phyloP scores from a whole-genome alignment of 2,329 filamentous ascomycete species.

The Trichocomaceae sp. region DNA sequence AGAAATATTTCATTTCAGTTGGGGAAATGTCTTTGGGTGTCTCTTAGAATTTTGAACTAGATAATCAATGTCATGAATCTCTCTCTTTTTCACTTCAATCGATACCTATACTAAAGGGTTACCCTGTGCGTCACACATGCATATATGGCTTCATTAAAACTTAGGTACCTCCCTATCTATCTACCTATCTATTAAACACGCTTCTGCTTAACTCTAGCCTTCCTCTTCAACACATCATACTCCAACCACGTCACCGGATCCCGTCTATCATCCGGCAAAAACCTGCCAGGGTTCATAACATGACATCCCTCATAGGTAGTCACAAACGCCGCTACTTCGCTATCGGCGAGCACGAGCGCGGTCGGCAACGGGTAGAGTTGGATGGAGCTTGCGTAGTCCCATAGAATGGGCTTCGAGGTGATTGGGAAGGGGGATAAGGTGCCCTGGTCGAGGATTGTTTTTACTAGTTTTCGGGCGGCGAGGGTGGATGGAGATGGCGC shows the following conservation, averaged over 20 bases:
- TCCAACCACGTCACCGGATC: slow-evolving; percentile 78
- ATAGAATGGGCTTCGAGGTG: slow-evolving; percentile 72
- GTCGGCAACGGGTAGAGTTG: slow-evolving; percentile 86
- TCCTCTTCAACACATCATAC: slow-evolving; percentile 62
- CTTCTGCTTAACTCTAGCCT: slow-evolving; percentile 58
- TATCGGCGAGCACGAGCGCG: slow-evolving; percentile 73
- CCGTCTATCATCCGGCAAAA: slow-evolving; percentile 60
- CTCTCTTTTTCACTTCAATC: not conserved
- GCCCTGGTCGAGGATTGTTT: slow-evolving; percentile 86
- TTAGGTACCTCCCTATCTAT: not conserved
- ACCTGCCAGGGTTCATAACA: slow-evolving; percentile 81
- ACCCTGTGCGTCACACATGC: no score
- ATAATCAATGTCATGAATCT: not conserved
- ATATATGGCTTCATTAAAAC: not conserved
- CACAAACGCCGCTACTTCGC: slow-evolving; percentile 73
- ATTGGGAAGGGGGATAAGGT: slow-evolving; percentile 81
- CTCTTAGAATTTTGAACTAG: not conserved
- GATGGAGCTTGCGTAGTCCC: slow-evolving; percentile 73
- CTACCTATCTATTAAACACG: not conserved
- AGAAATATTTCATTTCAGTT: not conserved
- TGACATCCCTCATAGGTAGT: slow-evolving; percentile 93
- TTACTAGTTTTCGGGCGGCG: slow-evolving; percentile 70
- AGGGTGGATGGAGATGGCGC: slow-evolving; percentile 23
- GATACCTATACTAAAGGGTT: no score
- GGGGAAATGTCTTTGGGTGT: not conserved